phyloP scores from a whole-genome alignment of 2,329 filamentous ascomycete species.

The Aspergillus phoenicis region DNA sequence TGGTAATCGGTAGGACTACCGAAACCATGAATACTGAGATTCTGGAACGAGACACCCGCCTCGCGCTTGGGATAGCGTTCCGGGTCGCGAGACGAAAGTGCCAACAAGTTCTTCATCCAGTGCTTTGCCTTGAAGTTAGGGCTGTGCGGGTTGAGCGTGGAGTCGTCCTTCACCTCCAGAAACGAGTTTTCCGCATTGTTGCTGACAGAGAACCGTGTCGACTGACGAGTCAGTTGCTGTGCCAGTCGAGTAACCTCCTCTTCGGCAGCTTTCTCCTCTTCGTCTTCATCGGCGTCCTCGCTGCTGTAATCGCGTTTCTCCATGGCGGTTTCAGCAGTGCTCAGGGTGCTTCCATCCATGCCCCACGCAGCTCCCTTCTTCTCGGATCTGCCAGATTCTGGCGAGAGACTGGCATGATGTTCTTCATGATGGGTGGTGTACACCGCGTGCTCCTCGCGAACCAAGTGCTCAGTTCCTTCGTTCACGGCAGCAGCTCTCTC shows the following conservation, averaged over 20 bases:
- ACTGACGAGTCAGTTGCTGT: slow-evolving; percentile 39
- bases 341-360: slow-evolving; percentile 26
- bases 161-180: slow-evolving; percentile 35
- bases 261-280: slow-evolving; percentile 30
- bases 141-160: slow-evolving; percentile 48
- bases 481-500: slow-evolving; percentile 7
- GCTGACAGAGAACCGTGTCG: slow-evolving; percentile 32
- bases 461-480: slow-evolving; percentile 3
- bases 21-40: slow-evolving; percentile 69
- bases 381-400: background rate
- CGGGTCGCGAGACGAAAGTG: slow-evolving; percentile 54
- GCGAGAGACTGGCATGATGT: background rate
- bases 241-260: slow-evolving; percentile 39
- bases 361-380: background rate
- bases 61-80: slow-evolving; percentile 57
- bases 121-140: slow-evolving; percentile 49
- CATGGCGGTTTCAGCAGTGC: slow-evolving; percentile 32
- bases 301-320: slow-evolving; percentile 23
- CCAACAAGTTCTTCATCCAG: slow-evolving; percentile 52
- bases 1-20: slow-evolving; percentile 71
- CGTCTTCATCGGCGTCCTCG: slow-evolving; percentile 27
- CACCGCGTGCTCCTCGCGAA: background rate
- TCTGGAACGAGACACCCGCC: slow-evolving; percentile 66
- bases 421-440: slow-evolving; percentile 18
- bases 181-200: slow-evolving; percentile 39